phyloP scores from a whole-genome alignment of 2,329 filamentous ascomycete genomes.

The Colletotrichum nymphaeae region DNA sequence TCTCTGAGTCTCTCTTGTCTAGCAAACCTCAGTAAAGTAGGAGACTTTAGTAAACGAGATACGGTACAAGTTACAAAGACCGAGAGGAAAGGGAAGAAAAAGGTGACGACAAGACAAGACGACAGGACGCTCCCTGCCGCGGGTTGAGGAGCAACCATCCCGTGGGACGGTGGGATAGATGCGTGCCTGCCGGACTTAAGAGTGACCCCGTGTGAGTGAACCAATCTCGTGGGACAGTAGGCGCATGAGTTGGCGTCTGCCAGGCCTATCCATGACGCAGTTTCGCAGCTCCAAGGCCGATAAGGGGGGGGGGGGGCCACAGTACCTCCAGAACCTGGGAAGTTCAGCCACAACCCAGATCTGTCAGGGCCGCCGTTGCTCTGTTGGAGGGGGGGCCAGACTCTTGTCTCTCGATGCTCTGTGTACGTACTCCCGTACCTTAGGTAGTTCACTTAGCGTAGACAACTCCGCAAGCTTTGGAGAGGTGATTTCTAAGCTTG shows the following conservation, averaged over 20 bases:
- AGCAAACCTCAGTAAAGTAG: too few species aligned
- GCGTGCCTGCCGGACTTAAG: slow-evolving; percentile 28
- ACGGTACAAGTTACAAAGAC: background rate
- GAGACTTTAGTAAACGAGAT: too few species aligned
- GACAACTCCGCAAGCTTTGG: background rate
- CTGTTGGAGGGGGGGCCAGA: too few species aligned
- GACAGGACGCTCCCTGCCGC: slow-evolving; percentile 14
- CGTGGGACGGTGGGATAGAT: too few species aligned
- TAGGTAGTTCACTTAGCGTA: background rate
- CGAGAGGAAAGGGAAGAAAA: background rate
- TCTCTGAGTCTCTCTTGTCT: too few species aligned
- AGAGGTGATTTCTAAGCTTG: slow-evolving; percentile 28
- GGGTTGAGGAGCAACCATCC: background rate
- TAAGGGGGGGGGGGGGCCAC: slow-evolving; percentile 18
- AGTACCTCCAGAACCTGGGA: too few species aligned
- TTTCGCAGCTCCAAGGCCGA: slow-evolving; percentile 18
- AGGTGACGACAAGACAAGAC: slow-evolving; percentile 15
- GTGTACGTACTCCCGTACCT: background rate
- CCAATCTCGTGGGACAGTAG: slow-evolving; percentile 31
- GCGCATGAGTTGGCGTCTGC: slow-evolving; percentile 24
- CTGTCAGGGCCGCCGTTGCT: slow-evolving; percentile 12
- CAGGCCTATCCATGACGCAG: slow-evolving; percentile 35
- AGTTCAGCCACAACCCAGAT: slow-evolving; percentile 17
- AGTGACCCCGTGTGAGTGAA: slow-evolving; percentile 5
- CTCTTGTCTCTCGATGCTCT: too few species aligned